Conservation (phyloP, 176 grass and related monocot species). For the Poa pratensis region DNA sequence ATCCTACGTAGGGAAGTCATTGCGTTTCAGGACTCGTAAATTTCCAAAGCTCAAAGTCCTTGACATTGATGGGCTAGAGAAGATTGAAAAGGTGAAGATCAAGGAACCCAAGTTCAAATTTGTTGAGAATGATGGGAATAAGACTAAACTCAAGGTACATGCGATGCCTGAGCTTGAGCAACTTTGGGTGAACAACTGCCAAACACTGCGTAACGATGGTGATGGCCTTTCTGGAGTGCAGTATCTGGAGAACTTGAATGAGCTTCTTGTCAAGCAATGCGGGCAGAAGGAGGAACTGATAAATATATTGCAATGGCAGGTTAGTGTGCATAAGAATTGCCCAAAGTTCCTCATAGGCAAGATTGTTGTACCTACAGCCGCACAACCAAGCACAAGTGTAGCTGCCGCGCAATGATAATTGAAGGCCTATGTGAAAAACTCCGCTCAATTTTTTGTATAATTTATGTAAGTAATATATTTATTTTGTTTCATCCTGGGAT, state of each 20-base stretch:
- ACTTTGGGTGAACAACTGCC: conserved; percentile 23
- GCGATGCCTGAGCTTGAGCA: conserved; percentile 45
- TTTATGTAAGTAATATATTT: too few species aligned
- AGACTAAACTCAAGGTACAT: not conserved
- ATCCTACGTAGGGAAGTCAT: conserved; percentile 4
- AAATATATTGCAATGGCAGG: conserved; percentile 16
- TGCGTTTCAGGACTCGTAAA: conserved; percentile 17
- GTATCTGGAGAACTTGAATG: conserved; percentile 27
- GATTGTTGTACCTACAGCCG: not conserved
- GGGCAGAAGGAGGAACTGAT: conserved; percentile 36
- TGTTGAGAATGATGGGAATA: not conserved
- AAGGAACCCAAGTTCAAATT: not conserved
- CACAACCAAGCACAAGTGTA: not conserved
- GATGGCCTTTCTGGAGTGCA: conserved; percentile 36
- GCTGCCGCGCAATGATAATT: not conserved
- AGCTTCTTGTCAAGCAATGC: conserved; percentile 29
- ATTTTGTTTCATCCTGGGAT: too few species aligned
- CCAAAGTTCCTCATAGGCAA: conserved; percentile 48
- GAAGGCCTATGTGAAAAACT: not conserved
- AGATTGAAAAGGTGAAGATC: conserved; percentile 12
- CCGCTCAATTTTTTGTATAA: too few species aligned
- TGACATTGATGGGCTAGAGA: not conserved
- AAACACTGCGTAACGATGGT: not conserved
- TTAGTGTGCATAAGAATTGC: conserved; percentile 5
- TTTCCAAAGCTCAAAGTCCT: conserved; percentile 53